Percentiles rank a stretch among this genome's conserved stretches.
phyloP scores from a whole-genome alignment of 2,329 filamentous ascomycete species.

The Apiospora aurea region DNA sequence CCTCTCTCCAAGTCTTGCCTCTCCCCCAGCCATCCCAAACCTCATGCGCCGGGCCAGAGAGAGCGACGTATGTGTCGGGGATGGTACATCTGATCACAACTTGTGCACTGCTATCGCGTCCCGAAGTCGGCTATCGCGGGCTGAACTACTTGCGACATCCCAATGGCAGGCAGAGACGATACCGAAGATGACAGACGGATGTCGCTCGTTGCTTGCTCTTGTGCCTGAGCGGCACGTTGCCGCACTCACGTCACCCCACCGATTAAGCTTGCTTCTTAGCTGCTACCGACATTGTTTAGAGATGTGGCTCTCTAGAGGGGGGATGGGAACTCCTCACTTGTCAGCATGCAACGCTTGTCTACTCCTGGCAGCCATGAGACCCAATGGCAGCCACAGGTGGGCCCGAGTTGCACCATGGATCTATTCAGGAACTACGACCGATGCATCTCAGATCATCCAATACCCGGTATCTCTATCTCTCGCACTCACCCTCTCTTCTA shows the following conservation, averaged over 20 bases:
- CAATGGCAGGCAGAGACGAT: not conserved
- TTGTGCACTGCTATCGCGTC: not conserved
- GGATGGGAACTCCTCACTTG: conserved; percentile 16
- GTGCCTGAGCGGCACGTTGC: not conserved
- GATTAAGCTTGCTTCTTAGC: conserved; percentile 8
- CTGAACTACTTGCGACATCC: not conserved
- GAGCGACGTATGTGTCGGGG: not conserved
- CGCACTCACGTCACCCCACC: not conserved
- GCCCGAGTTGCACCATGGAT: conserved; percentile 17
- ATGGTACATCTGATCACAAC: not conserved
- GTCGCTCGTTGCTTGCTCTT: not conserved
- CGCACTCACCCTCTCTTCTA: not conserved
- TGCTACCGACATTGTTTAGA: not conserved
- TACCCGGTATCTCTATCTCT: not conserved
- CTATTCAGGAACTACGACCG: conserved; percentile 22
- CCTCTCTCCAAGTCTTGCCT: not conserved
- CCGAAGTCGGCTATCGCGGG: not conserved
- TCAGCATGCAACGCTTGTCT: conserved; percentile 3
- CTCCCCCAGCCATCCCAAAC: not conserved
- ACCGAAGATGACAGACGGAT: not conserved
- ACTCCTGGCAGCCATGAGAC: not conserved
- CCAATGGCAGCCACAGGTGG: conserved; percentile 9
- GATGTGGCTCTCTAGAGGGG: not conserved
- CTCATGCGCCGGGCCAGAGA: not conserved
- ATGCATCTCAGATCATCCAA: conserved; percentile 23